Conservation (phyloP, 1,139 yeast species). For the Protomyces inundatus region DNA sequence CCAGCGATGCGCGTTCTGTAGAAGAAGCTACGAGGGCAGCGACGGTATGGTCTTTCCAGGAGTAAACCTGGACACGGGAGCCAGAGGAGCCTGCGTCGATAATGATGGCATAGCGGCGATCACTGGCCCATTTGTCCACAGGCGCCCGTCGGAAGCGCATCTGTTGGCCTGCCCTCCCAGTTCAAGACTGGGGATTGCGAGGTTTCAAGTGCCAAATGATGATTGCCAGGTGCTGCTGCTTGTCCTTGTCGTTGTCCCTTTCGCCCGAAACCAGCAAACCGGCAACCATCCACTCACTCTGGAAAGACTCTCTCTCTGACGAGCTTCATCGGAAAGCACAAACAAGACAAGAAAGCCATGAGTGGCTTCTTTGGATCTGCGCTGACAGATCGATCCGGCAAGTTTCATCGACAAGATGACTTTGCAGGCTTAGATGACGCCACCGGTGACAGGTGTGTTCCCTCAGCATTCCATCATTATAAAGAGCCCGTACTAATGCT, state of each 20-base stretch:
- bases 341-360: no score
- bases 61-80: constrained; percentile 66
- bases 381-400: constrained; percentile 18
- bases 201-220: no score
- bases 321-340: no score
- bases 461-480: neutral
- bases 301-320: no score
- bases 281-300: no score
- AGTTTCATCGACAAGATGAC: constrained; percentile 19
- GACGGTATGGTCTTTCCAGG: constrained; percentile 45
- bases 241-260: no score
- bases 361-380: constrained; percentile 20
- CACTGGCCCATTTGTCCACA: constrained; percentile 14
- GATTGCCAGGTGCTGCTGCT: no score
- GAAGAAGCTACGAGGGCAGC: constrained; percentile 39
- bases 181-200: no score
- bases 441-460: neutral
- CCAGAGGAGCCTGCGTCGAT: constrained; percentile 85
- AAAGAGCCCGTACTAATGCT: neutral
- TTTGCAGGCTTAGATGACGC: constrained; percentile 5
- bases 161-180: no score
- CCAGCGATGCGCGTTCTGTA: constrained; percentile 33
- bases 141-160: constrained; percentile 5
- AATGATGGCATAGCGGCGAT: constrained; percentile 56
- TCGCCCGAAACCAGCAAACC: no score